A percentile compares a stretch with the other conserved stretches of the same genome.
Conservation (phyloP, 176 grass and related monocot species). For the Chrysopogon serrulatus region DNA sequence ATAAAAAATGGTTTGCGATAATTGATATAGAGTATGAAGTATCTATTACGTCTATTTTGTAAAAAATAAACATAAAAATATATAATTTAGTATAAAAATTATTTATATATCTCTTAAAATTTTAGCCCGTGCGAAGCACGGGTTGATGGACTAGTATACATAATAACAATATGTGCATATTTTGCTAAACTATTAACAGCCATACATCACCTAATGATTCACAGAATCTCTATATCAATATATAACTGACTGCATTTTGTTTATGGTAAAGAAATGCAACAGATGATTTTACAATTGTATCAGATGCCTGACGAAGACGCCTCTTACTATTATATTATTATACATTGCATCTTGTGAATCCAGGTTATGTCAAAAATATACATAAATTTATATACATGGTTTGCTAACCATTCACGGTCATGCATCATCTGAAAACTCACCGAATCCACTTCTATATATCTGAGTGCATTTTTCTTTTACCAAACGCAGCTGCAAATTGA, state of each 20-base stretch:
- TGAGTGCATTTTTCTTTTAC: background rate
- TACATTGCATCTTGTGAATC: background rate
- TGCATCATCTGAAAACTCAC: background rate
- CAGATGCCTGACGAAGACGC: background rate
- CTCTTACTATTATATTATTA: no score
- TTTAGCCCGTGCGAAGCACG: no score
- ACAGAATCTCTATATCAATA: background rate
- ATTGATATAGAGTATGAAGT: no score
- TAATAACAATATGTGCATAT: background rate
- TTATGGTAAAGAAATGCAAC: background rate
- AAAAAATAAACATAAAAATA: no score
- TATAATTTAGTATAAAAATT: no score
- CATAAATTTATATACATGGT: slow-evolving; percentile 5
- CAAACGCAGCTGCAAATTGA: background rate
- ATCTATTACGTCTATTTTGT: no score
- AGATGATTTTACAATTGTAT: slow-evolving; percentile 6
- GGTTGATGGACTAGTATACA: no score
- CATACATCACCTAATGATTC: background rate
- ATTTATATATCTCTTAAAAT: no score
- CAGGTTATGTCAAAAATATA: background rate
- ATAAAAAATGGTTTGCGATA: no score
- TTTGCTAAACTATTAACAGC: background rate
- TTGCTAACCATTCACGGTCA: background rate
- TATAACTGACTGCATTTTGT: background rate
- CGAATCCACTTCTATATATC: background rate